phyloP scores from a whole-genome alignment of 2,329 filamentous ascomycete genomes.

The Fusarium brevicatenulatum region DNA sequence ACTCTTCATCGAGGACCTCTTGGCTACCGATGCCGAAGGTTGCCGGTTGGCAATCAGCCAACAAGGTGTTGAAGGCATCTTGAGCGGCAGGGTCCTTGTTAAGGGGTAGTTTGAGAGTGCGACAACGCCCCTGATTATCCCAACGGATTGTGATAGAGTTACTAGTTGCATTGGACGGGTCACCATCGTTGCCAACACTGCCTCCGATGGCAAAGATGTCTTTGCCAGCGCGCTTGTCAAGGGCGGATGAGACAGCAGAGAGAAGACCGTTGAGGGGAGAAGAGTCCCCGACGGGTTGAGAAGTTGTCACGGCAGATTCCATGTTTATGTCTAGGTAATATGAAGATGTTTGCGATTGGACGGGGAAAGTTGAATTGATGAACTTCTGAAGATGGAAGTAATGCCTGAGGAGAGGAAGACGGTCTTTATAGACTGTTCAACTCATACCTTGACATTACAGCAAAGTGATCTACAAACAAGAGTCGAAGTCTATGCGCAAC shows the following conservation, averaged over 20 bases:
- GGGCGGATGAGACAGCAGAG: background rate
- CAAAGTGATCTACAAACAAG: too few species aligned
- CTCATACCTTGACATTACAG: too few species aligned
- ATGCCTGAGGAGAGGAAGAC: too few species aligned
- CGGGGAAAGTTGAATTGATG: too few species aligned
- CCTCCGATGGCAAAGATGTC: slow-evolving; percentile 24
- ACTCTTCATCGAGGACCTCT: slow-evolving; percentile 61
- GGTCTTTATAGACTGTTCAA: too few species aligned
- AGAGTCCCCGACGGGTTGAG: rapidly evolving
- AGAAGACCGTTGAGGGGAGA: background rate
- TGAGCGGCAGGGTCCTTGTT: background rate
- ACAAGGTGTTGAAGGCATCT: background rate
- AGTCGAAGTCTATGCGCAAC: too few species aligned
- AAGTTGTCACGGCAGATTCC: background rate
- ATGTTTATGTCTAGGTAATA: background rate
- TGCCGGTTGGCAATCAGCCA: slow-evolving; percentile 50
- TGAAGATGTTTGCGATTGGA: too few species aligned
- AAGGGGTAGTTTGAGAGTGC: background rate
- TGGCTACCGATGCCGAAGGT: slow-evolving; percentile 58
- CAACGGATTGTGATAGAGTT: background rate
- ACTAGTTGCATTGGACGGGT: rapidly evolving
- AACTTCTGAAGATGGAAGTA: too few species aligned
- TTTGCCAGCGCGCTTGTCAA: background rate
- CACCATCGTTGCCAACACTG: background rate
- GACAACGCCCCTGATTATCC: background rate